Evolutionary conservation across 2,329 filamentous ascomycete genomes (phyloP).

Genomic region (Ciborinia camelliae): DNA sequence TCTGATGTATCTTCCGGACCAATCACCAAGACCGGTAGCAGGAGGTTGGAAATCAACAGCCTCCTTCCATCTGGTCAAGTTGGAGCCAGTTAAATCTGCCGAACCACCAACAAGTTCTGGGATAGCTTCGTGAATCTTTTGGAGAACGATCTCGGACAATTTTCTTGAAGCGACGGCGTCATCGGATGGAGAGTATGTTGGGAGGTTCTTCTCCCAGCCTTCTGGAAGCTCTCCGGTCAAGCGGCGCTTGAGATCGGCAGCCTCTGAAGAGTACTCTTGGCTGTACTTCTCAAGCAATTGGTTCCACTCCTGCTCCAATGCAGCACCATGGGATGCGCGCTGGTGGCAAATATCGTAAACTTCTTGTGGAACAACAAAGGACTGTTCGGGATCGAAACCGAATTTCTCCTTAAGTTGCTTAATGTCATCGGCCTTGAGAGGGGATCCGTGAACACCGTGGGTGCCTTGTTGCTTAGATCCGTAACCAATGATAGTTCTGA

Average conservation of each 20-base stretch:
- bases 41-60: slow-evolving; percentile 97
- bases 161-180: slow-evolving; percentile 87
- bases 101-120: slow-evolving; percentile 95
- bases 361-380: slow-evolving; percentile 88
- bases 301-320: slow-evolving; percentile 93
- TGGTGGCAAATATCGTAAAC: slow-evolving; percentile 90
- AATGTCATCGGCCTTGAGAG: slow-evolving; percentile 91
- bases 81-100: slow-evolving; percentile 95
- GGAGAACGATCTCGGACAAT: slow-evolving; percentile 89
- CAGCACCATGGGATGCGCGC: slow-evolving; percentile 80
- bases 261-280: slow-evolving; percentile 71
- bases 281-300: slow-evolving; percentile 84
- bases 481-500: slow-evolving; percentile 95
- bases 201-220: slow-evolving; percentile 93
- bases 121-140: slow-evolving; percentile 76
- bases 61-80: slow-evolving; percentile 97
- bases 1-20: slow-evolving; percentile 85
- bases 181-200: slow-evolving; percentile 84
- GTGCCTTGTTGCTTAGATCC: slow-evolving; percentile 92
- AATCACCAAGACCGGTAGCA: slow-evolving; percentile 79
- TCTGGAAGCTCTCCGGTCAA: slow-evolving; percentile 80
- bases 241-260: slow-evolving; percentile 78
- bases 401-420: slow-evolving; percentile 92
- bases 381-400: slow-evolving; percentile 92
- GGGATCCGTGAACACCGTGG: slow-evolving; percentile 91